Base-by-base conservation (phyloP, 2,329 filamentous ascomycete genomes). In the Penicillium aurantiogriseum region DNA sequence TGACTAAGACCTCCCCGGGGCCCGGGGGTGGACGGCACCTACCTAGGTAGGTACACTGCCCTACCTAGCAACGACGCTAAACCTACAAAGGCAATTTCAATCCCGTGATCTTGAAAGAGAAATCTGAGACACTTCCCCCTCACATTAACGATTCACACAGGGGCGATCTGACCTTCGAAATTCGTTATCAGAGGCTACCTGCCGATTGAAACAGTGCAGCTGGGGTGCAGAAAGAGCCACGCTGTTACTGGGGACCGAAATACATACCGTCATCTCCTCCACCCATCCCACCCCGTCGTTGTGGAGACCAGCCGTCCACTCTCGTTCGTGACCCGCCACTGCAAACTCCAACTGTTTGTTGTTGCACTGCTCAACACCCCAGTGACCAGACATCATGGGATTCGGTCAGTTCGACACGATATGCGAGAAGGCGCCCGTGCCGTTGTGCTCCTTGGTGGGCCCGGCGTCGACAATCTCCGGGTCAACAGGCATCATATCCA, bases 331-430 rank as follows among this genome's bases (percentile, higher is more conserved):
- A 67, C 63, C 61, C 63, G 62, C 59, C 53, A 63, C 56, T 60
- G 51, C 63, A 67, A 62, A 60, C 56, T 51, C 33, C 49, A 48
- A 38, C 46, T 58, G 51, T 60, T 58, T 67, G 50, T 58, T 56
- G 51, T 66, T 57, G 54, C 57, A 57, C 61, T 50, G 33, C 51
- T 58, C 53, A 33, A 55, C 39, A 59, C 53, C 51, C 27, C 49
- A 55, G 15, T 49, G 40, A 60, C n/a, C 52, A 61, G 44, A 29
- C 54, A 86, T 81, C 77, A 92, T 95, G 83, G 89, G 87, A 63
- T 97, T 97, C 77, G 93, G 93, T 67, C 89, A 96, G 78, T 97
- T 97, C 78, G 85, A 88, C 57, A 81, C 83, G 67, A 88, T 97
- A 80, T 99, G 94, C 84, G 81, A 85, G 67, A 90, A 88, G 79